A percentile compares a stretch with the other conserved stretches of the same genome.
Conservation (phyloP, 768 basidiomycete species). For the Pleurotus tuber-regium region DNA sequence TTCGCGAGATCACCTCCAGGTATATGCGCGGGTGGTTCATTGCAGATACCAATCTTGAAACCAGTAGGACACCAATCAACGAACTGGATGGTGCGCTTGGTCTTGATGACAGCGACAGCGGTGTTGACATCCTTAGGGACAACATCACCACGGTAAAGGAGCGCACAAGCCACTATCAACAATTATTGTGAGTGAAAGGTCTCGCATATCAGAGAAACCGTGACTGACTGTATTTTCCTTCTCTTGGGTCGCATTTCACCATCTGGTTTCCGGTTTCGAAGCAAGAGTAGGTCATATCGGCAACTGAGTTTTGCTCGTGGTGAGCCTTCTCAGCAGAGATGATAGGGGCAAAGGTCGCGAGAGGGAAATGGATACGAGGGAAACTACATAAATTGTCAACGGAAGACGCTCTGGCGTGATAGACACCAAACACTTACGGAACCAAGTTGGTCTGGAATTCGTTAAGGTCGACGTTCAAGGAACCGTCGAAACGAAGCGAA, state of each 20-base stretch:
- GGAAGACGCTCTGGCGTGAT: neutral
- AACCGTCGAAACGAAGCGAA: constrained; percentile 95
- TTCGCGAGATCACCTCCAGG: constrained; percentile 96
- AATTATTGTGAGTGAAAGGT: too few relatives aligned
- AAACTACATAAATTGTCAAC: constrained; percentile 50
- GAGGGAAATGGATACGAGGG: constrained; percentile 98
- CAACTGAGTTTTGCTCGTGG: constrained; percentile 96
- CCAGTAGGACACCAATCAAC: constrained; percentile 99
- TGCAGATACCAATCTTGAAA: constrained; percentile 98
- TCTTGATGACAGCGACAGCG: constrained; percentile 93
- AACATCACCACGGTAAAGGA: constrained; percentile 94
- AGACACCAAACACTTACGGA: constrained; percentile 57
- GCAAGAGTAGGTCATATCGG: constrained; percentile 98
- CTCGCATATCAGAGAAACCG: too few relatives aligned
- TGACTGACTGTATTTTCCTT: constrained; percentile 96
- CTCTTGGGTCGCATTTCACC: constrained; percentile 92
- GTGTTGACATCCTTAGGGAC: constrained; percentile 95
- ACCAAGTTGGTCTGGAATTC: constrained; percentile 99
- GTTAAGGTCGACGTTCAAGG: constrained; percentile 94
- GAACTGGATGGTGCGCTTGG: constrained; percentile 96
- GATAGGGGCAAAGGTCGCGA: constrained; percentile 94
- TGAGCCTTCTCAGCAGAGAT: constrained; percentile 91
- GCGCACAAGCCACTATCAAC: constrained; percentile 79
- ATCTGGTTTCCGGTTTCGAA: constrained; percentile 97
- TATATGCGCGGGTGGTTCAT: constrained; percentile 89